Evolutionary conservation across 257 asterid species (phyloP), one percentile per base, ranked within the genome.

Genomic region (Ligustrum vulgare): DNA sequence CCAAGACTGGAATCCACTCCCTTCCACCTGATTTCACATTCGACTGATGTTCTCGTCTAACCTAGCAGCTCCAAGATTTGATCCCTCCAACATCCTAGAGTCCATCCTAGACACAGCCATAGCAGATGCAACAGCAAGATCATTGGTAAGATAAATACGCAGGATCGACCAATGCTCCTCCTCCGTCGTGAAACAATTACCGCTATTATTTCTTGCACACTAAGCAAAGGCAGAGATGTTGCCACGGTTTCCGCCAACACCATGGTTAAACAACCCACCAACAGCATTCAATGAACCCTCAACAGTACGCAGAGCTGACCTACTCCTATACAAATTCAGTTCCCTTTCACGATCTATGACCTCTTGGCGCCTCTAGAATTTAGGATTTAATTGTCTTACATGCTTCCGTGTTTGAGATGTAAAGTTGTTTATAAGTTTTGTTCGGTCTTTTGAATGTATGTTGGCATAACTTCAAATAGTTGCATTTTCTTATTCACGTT

Each of bases 161-260:
- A 35, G 96, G 95, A 89, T 92, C 91, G 81, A 83, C 96, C 93
- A 87, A 28, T 85, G 71, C 72, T 82, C 94, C 86, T 82, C 91
- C 80, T 84, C 91, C 0, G 90, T 79, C 34, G 77, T 75, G 13
- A 36, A 80, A 3, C 78, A 51, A 54, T 69, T 76, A 11, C 89
- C 86, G 34, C 8, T 41, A 62, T 11, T 70, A 25, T 10, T 70
- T 8, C 73, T 23, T 32, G 62, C 58, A 70, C 13, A 70, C 20
- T 70, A 62, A 28, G 34, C 28, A 70, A 70, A 70, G 36, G 58
- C 62, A 1, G 73, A 15, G 62, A 8, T 31, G 5, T 22, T 22
- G 28, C 73, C 62, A 5, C 62, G 6, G 62, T 23, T 11, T 9
- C 62, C 62, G 62, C 23, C 23, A 11, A 1, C 62, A 5, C 62